These are phyloP conservation scores for Spathaspora passalidarum DNA, from an alignment of 805 yeast genomes.

Conservation along the genomic window DNA sequence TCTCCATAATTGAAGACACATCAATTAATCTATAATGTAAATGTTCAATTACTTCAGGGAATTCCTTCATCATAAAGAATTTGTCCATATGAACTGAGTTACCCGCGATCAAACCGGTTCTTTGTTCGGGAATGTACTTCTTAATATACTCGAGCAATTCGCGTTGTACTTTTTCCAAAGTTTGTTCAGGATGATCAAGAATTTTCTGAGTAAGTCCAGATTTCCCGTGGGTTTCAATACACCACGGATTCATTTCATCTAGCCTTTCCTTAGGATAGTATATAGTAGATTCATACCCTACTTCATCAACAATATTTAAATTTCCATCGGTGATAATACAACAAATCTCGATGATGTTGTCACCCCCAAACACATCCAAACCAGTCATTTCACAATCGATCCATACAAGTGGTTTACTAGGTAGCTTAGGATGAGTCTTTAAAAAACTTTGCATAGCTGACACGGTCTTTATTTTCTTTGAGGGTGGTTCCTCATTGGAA, in stretches of 20 bases:
- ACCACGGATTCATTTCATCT: constrained; percentile 86
- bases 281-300: constrained; percentile 79
- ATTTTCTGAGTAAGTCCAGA: constrained; percentile 77
- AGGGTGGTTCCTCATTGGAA: not conserved
- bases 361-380: constrained; percentile 63
- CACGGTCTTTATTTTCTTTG: not conserved
- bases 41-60: constrained; percentile 68
- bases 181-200: constrained; percentile 48
- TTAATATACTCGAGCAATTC: constrained; percentile 64
- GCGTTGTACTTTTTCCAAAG: constrained; percentile 57
- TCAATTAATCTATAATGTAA: constrained; percentile 79
- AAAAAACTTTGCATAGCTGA: not conserved
- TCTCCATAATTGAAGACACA: constrained; percentile 82
- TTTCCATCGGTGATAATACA: constrained; percentile 86
- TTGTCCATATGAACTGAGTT: constrained; percentile 91
- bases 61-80: constrained; percentile 75
- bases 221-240: constrained; percentile 72
- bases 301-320: constrained; percentile 62
- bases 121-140: constrained; percentile 47
- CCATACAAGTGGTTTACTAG: constrained; percentile 69
- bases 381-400: constrained; percentile 99
- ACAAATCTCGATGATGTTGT: constrained; percentile 87
- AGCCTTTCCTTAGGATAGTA: constrained; percentile 61
- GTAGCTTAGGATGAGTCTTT: not conserved
- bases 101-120: constrained; percentile 79